Conservation (phyloP, 805 yeast genomes). For the Ogataea corticis region DNA sequence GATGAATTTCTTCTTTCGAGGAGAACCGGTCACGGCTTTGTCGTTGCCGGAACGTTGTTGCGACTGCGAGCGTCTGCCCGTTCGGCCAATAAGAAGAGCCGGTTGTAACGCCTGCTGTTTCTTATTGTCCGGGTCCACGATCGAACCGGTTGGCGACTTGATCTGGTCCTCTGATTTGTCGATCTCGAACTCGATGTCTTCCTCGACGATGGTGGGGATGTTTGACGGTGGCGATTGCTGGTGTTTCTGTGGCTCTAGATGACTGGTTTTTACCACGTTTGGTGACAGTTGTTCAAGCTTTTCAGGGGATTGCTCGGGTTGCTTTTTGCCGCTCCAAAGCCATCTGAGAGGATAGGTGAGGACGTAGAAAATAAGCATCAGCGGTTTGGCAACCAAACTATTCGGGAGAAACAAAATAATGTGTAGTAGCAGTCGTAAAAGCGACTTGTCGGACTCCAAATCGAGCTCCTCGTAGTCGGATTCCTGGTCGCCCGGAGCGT, state of each 20-base stretch:
- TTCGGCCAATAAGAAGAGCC: background rate
- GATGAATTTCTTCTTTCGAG: slow-evolving; percentile 30
- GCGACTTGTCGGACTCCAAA: slow-evolving; percentile 13
- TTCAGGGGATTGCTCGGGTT: background rate
- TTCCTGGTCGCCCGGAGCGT: slow-evolving; percentile 11
- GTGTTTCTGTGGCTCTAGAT: background rate
- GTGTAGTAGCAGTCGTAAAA: slow-evolving; percentile 25
- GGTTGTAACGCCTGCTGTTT: slow-evolving; percentile 8
- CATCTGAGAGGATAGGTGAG: slow-evolving; percentile 56
- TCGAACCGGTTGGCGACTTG: slow-evolving; percentile 34
- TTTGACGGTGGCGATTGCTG: slow-evolving; percentile 10
- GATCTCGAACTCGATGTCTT: slow-evolving; percentile 37
- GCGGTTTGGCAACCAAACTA: slow-evolving; percentile 52
- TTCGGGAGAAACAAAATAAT: slow-evolving; percentile 50
- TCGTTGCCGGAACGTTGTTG: background rate
- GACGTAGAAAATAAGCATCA: slow-evolving; percentile 49
- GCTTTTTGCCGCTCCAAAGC: slow-evolving; percentile 3
- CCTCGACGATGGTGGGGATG: slow-evolving; percentile 35
- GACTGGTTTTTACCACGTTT: background rate
- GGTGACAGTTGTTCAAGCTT: background rate
- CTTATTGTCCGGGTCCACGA: slow-evolving; percentile 5
- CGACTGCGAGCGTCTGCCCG: background rate
- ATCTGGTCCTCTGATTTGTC: slow-evolving; percentile 34
- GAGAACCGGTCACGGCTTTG: slow-evolving; percentile 2
- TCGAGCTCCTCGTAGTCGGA: slow-evolving; percentile 17